Conservation (phyloP, 2,329 filamentous ascomycete genomes). For the Balansia obtecta region DNA sequence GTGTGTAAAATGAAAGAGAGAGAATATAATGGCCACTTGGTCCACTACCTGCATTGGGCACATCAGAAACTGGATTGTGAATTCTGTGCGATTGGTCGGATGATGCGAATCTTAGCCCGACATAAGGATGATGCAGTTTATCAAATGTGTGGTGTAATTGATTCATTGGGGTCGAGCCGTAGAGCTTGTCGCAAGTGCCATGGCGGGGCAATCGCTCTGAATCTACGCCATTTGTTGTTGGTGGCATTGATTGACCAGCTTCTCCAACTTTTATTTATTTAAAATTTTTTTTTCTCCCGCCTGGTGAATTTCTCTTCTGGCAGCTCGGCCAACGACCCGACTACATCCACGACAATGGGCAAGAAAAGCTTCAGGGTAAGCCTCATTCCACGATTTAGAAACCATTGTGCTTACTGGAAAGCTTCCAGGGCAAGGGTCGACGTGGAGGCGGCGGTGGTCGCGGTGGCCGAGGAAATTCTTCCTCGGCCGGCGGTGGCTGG, state of each 20-base stretch:
- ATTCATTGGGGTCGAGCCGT: too few species aligned
- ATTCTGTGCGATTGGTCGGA: too few species aligned
- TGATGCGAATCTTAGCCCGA: too few species aligned
- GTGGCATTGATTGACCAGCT: too few species aligned
- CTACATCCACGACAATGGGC: constrained; percentile 20
- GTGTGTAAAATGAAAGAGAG: background rate
- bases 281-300: background rate
- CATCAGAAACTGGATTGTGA: too few species aligned
- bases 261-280: too few species aligned
- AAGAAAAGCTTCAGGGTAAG: constrained; percentile 25
- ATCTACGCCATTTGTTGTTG: too few species aligned
- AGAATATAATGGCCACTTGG: background rate
- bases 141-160: too few species aligned
- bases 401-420: constrained; percentile 6
- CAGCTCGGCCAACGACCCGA: background rate
- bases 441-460: constrained; percentile 23
- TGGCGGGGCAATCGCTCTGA: too few species aligned
- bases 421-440: constrained; percentile 22
- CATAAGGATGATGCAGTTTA: too few species aligned
- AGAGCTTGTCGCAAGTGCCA: too few species aligned
- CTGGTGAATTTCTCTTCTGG: background rate
- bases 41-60: background rate
- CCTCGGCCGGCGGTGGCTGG: constrained; percentile 14
- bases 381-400: background rate
- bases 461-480: constrained; percentile 15